Conservation (phyloP, 2,329 filamentous ascomycete species). For the Tolypocladium ophioglossoides region DNA sequence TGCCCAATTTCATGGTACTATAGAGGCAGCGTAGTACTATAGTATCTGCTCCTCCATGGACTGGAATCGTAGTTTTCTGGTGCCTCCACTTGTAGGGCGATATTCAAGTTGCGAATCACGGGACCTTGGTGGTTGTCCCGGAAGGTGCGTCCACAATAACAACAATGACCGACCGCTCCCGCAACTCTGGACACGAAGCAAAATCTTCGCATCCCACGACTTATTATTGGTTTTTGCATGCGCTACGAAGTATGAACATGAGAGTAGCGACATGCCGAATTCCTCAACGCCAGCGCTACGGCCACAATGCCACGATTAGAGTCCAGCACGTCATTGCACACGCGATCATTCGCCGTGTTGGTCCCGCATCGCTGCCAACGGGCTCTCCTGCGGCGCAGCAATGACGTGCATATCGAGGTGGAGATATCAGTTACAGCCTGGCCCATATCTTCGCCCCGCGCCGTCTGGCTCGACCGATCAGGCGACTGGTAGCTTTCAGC, state of each 20-base stretch:
- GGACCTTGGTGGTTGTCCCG: not conserved
- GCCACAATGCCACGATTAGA: not conserved
- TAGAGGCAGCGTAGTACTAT: not conserved
- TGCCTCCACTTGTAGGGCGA: not conserved
- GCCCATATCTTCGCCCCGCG: too few relatives aligned
- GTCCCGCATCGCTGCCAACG: not conserved
- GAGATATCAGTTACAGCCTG: too few relatives aligned
- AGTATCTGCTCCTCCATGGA: not conserved
- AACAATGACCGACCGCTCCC: not conserved
- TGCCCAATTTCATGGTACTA: not conserved
- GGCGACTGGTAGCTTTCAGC: not conserved
- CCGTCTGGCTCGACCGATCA: not conserved
- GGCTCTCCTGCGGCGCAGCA: not conserved
- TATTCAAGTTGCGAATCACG: not conserved
- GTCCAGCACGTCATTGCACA: not conserved
- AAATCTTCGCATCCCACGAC: not conserved
- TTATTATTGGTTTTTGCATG: not conserved
- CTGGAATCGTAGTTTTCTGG: not conserved
- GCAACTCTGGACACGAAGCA: not conserved
- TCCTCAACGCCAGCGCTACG: not conserved
- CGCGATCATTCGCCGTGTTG: not conserved
- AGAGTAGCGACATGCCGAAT: too few relatives aligned
- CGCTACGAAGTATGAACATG: not conserved
- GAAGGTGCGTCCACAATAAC: not conserved
- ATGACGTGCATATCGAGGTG: not conserved